Evolutionary conservation across 2,329 filamentous ascomycete species (phyloP), one percentile per base, ranked within the genome.

Genomic region (Sporothrix euskadiensis): DNA sequence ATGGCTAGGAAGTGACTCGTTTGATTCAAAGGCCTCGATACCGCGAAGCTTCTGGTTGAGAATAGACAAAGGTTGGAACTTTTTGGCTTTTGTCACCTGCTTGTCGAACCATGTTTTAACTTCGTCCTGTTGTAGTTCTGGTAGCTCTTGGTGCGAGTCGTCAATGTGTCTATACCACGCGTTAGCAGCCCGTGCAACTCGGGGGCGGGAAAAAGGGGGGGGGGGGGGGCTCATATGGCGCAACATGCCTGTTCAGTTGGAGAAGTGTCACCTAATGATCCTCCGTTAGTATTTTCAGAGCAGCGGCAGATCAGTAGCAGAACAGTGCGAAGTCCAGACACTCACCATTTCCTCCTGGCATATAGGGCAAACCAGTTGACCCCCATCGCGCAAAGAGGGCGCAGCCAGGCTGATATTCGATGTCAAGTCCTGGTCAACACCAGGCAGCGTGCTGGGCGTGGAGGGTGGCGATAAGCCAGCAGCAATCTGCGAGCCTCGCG

Each of bases 41-140:
- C 94, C 94, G 74, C 96, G 94, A 30, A 98, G 87, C 80, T 97
- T 98, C 83, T 97, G 94, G 83, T 97, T 97, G 78, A 98, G 88
- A 4, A 97, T 87, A 0, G 94, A 94, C 0, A 98, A 87, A 0
- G 94, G 94, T 79, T 98, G 94, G 81, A 98, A 97, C 76, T 91
- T 91, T 82, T 96, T 97, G 12, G 94, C 94, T 81, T 97, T 97
- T 77, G 92, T 88, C 82, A 98, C 94, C 82, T 97, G 94, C 79
- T 93, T 92, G 84, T 97, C 93, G 83, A 98, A 97, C 94, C 94
- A 98, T 56, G 94, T 95, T 84, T 97, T 97, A 78, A 97, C 94
- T 82, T 98, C 94, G 81, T 97, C 93, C 80, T 97, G 94, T 80
- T 94, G 91, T 75, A 94, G 88, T 76, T 93, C 92, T 80, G 97